Percentiles rank a stretch among this genome's conserved stretches.
Evolutionary conservation across 352 stramenopile species (phyloP).

Genomic region (Blastocystis hominis): DNA sequence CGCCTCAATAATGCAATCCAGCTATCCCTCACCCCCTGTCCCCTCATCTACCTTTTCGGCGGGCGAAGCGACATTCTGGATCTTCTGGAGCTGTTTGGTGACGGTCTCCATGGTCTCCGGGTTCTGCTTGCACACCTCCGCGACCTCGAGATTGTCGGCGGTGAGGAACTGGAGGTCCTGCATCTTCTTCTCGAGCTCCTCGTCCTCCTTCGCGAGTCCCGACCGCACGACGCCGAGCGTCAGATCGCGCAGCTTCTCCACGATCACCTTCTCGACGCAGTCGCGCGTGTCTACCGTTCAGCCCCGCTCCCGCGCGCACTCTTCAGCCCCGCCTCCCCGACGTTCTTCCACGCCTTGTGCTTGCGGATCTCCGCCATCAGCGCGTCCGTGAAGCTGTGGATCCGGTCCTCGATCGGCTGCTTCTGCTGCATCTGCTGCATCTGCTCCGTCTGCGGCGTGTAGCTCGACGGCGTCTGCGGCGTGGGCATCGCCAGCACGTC

Average conservation of each 20-base stretch:
- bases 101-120: conserved; percentile 71
- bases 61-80: conserved; percentile 73
- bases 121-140: conserved; percentile 76
- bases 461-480: not conserved
- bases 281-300: conserved; percentile 65
- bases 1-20: conserved; percentile 42
- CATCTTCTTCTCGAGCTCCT: conserved; percentile 70
- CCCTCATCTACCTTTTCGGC: conserved; percentile 80
- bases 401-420: conserved; percentile 46
- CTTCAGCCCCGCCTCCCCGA: not conserved
- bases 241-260: conserved; percentile 75
- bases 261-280: conserved; percentile 79
- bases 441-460: not conserved
- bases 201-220: conserved; percentile 70
- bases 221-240: conserved; percentile 70
- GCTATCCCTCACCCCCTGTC: conserved; percentile 19
- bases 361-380: conserved; percentile 47
- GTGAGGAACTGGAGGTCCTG: conserved; percentile 73
- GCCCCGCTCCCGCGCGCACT: not conserved
- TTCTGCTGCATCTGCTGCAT: not conserved
- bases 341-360: conserved; percentile 38
- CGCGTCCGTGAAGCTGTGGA: conserved; percentile 49
- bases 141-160: conserved; percentile 77
- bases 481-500: not conserved
- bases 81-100: conserved; percentile 75